A percentile compares a stretch with the other conserved stretches of the same genome.
These are phyloP conservation scores for Chloropicon primus DNA, from an alignment of 139 green algal species.

Conservation along the genomic window DNA sequence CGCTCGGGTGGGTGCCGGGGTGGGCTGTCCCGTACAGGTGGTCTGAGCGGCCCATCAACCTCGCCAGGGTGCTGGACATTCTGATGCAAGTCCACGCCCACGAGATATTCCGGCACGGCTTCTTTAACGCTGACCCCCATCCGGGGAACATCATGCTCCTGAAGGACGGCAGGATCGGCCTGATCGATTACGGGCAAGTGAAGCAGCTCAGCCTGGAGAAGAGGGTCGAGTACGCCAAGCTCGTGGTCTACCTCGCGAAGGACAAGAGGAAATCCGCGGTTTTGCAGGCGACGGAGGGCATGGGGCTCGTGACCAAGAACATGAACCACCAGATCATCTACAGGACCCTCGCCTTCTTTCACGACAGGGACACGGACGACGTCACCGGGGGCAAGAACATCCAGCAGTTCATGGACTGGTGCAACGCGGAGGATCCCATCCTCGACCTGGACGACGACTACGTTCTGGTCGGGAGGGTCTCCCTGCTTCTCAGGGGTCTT, in stretches of 20 bases:
- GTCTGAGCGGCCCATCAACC: background rate
- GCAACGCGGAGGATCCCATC: slow-evolving; percentile 11
- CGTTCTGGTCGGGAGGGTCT: slow-evolving; percentile 13
- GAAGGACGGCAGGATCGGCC: slow-evolving; percentile 18
- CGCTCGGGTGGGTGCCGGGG: background rate
- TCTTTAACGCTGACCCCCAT: slow-evolving; percentile 16
- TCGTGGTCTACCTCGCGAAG: background rate
- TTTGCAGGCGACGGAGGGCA: background rate
- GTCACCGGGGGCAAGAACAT: slow-evolving; percentile 13
- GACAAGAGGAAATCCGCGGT: background rate
- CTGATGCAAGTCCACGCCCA: slow-evolving; percentile 17
- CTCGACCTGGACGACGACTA: slow-evolving; percentile 1
- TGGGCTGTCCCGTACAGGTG: background rate
- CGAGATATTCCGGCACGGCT: slow-evolving; percentile 16
- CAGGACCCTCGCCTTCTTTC: slow-evolving; percentile 6
- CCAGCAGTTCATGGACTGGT: slow-evolving; percentile 15
- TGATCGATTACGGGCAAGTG: slow-evolving; percentile 26
- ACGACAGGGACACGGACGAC: slow-evolving; percentile 13
- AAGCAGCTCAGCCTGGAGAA: slow-evolving; percentile 3
- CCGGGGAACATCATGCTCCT: slow-evolving; percentile 24
- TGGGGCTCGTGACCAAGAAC: slow-evolving; percentile 1
- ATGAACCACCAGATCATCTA: slow-evolving; percentile 6
- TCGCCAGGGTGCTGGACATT: background rate
- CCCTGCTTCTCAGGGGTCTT: slow-evolving; percentile 2
- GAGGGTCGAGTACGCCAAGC: background rate